Evolutionary conservation across 176 grass and related monocot species (phyloP), one percentile per base, ranked within the genome.

Genomic region (Triticum dicoccoides): DNA sequence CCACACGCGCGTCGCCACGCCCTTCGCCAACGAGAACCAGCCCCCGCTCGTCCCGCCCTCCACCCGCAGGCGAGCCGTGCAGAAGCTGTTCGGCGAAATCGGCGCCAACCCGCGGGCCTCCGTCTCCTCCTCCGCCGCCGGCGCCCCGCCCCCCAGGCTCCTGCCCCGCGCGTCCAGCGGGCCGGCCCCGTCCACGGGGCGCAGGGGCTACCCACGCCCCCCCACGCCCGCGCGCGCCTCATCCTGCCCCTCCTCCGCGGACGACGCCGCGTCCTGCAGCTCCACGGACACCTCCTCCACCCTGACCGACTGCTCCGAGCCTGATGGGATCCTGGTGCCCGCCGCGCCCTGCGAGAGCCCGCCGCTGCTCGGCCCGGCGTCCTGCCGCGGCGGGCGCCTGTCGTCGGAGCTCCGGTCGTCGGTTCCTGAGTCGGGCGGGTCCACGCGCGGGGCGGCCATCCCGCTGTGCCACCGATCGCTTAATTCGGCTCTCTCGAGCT

Each of bases 11-110:
- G 74, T 35, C 58, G 81, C 51, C 27, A 87, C 82, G 32, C 89
- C 86, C 32, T 95, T 89, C 32, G 80, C 87, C 69, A 89, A 99
- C 79, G 92, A 99, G 94, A 99, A 99, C 76, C 87, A 86, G n/a
- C 84, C 77, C 3, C 85, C 81, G 7, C 11, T 64, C 3, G 64
- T 80, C 11, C 82, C 83, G 11, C 69, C 89, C 39, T 69, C 45
- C 24, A 62, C 85, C 15, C 90, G 87, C 54, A 91, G 77, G 74
- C 83, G 86, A 32, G 88, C 92, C 38, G 92, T 94, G 0, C 89
- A 91, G 66, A 91, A 92, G 69, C 87, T 96, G 83, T 96, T 99
- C 82, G 89, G 82, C 21, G 97, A 99, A 49, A 91, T 61, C 65
- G 32, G 38, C 9, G 34, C 59, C 32, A 83, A 62, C 54, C 85